Evolutionary conservation across 495 filamentous ascomycete species (phyloP).

Genomic region (Lasiosphaeris hirsuta): DNA sequence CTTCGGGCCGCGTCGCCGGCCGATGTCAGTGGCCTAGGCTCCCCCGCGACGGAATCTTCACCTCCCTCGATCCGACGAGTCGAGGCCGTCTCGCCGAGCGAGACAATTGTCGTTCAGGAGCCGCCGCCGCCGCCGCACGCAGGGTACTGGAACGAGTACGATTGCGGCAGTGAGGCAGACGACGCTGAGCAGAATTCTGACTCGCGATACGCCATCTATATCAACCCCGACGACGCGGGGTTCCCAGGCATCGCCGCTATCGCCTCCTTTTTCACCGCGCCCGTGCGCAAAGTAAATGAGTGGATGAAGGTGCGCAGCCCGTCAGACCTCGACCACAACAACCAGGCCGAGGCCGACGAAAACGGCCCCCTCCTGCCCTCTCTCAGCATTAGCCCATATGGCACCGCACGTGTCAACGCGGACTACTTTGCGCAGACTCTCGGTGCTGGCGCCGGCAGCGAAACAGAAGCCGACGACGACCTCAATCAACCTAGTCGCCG

Average conservation of each 20-base stretch:
- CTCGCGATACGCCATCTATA: slow-evolving; percentile 51
- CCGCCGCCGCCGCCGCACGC: slow-evolving; percentile 17
- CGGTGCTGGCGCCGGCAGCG: slow-evolving; percentile 25
- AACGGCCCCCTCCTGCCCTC: slow-evolving; percentile 32
- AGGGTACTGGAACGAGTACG: slow-evolving; percentile 65
- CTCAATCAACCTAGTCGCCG: slow-evolving; percentile 21
- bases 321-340: slow-evolving; percentile 6
- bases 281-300: slow-evolving; percentile 40
- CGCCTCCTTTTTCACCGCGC: slow-evolving; percentile 37
- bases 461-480: slow-evolving; percentile 25
- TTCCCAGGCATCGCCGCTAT: slow-evolving; percentile 50
- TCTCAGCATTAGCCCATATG: slow-evolving; percentile 3
- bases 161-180: slow-evolving; percentile 56
- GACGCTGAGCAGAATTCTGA: slow-evolving; percentile 36
- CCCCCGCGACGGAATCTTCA: slow-evolving; percentile 17
- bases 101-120: slow-evolving; percentile 17
- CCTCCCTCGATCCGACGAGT: slow-evolving; percentile 12
- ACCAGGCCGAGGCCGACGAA: not conserved
- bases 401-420: slow-evolving; percentile 10
- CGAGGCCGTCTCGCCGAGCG: slow-evolving; percentile 15
- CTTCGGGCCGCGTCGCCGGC: slow-evolving; percentile 43
- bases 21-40: slow-evolving; percentile 8
- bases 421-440: slow-evolving; percentile 22
- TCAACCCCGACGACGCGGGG: slow-evolving; percentile 49
- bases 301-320: slow-evolving; percentile 34